Base-by-base conservation (phyloP, 495 filamentous ascomycete genomes). In the Umbilicaria muhlenbergii region DNA sequence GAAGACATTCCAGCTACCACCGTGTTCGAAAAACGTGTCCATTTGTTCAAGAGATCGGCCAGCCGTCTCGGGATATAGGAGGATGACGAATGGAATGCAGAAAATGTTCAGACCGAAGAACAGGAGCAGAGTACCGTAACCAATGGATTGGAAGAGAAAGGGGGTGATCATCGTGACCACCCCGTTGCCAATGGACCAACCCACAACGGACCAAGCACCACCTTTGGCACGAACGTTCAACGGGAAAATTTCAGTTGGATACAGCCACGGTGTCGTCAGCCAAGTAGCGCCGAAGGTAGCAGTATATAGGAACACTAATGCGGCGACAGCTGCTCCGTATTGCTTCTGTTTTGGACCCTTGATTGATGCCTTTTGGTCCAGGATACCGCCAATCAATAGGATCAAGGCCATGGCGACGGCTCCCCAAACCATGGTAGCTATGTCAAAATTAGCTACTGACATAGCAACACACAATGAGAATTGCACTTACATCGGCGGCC, bases 31-130 rank as follows among this genome's bases (percentile, higher is more conserved):
- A 32, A 77, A 62, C 3, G 63, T 60, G 17, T 75, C 67, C 49
- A 75, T 76, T n/a, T 72, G 71, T 45, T 77, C 75, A 8, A 79
- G 56, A n/a, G 61, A 68, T 6, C 73, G 65, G 38, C 70, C 68
- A 1, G 65, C 59, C 3, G 73, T 77, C 54, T 79, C 75, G 0
- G 74, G 74, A 50, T 71, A 77, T 55, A 78, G 68, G 47, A 70
- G 58, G 39, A 64, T 72, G 19, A 71, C 60, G 15, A 64, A 66
- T 11, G 71, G 69, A 11, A 70, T 59, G 63, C 68, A 75, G 31
- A 71, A 52, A n/a, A 74, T 51, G 42, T 76, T 74, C 7, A 74
- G 52, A 11, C 60, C 69, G 14, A 65, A 70, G 28, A 74, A 68
- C 16, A 75, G 60, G 49, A 75, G 69, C 32, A 73, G 68, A 11